Evolutionary conservation across 768 basidiomycete genomes (phyloP), one percentile per base, ranked within the genome.

Genomic region (Termitomyces sp.): DNA sequence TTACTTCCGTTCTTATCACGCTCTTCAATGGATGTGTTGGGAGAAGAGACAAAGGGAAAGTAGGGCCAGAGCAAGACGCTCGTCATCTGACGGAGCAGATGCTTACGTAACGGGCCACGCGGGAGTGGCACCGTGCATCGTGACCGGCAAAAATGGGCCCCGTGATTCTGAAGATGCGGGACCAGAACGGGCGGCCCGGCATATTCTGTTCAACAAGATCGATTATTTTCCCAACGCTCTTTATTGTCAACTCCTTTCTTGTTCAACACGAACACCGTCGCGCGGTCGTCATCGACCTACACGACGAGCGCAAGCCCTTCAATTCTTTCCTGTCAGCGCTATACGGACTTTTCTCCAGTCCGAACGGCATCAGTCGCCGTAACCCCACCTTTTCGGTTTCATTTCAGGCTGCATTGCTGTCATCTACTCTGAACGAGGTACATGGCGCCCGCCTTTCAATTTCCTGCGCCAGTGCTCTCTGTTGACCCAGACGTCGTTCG

Each of bases 381-480:
- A 54, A 60, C 51, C 44, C 58, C 58, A 42, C 55, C 53, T 48
- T 47, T 54, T 45, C 17, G 26, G 37, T 47, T 42, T 28, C 53
- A 40, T 55, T 55, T 55, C 54, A 48, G 46, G 24, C 55, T 48
- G 49, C 51, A 37, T 47, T 51, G 55, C 40, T 54, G 43, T 26
- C 22, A 51, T 40, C 44, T 26, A 32, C 48, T 32, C 4, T 30
- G 26, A 21, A 21, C 32, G 44, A 49, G 51, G 41, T 42, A 42
- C 17, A 63, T 63, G 62, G 45, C 62, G 1, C 62, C 59, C 12
- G 26, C 60, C 19, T 60, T 72, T 52, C 64, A 72, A 28, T 80
- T 88, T 26, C 77, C 86, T n/a, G 70, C 73, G 7, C 88, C 87
- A 34, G 79, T 90, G 37, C 81, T 91, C 51, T 75, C 82, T 30